Evolutionary conservation across 2,329 filamentous ascomycete species (phyloP), one percentile per base, ranked within the genome.

Genomic region (Fusarium sp.): DNA sequence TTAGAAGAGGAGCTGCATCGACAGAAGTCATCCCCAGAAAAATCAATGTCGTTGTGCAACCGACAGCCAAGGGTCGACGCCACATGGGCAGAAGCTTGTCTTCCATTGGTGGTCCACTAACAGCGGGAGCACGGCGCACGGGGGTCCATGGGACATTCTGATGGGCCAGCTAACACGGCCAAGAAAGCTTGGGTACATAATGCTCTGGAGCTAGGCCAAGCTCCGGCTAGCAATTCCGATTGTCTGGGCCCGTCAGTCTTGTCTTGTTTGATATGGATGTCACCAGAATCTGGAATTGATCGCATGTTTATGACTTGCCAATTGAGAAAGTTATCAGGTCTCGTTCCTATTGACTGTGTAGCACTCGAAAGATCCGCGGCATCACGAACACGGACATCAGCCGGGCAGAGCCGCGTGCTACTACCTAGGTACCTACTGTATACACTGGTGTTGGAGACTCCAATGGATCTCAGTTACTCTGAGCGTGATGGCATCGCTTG

Each of bases 31-130:
- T 66, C 39, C 57, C 57, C 22, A 51, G 24, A 26, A 32, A 60
- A 67, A 54, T 36, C 50, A 55, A 63, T 26, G 42, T 50, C 59
- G 65, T 70, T 75, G 63, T 56, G 68, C 60, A 60, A 65, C 64
- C 39, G 64, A 75, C 55, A 76, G 71, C 76, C 77, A 78, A 78
- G 71, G 67, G 68, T 58, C 67, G 56, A 65, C 69, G 76, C 77
- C 75, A 78, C 75, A 79, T 79, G 76, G 77, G 67, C 65, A 54
- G 64, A 75, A 75, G 75, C 75, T 75, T 73, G 74, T 66, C 63
- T 66, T 75, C 74, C 54, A 76, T 73, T 78, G 76, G 77, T 74
- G 78, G 77, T 79, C 79, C 79, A 82, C 78, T 81, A 74, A 72
- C 65, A 66, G 59, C 75, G 74, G 78, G 64, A 75, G 75, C 69